Evolutionary conservation across 1,284 basidiomycete species (phyloP).

Genomic region (Ustilago vetiveriae): DNA sequence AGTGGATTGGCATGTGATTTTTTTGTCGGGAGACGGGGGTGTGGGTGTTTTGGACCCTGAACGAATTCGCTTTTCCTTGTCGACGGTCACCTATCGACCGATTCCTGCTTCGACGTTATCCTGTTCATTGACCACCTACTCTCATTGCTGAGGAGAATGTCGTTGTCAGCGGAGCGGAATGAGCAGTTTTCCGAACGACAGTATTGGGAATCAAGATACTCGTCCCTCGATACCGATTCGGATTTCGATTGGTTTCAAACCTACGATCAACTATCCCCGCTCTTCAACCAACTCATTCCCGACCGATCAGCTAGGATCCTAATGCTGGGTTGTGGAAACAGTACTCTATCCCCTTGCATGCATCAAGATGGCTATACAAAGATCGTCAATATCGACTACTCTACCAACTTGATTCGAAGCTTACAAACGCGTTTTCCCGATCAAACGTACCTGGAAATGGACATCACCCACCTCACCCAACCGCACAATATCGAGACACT

Average conservation of each 20-base stretch:
- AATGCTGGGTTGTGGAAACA: conserved; percentile 65
- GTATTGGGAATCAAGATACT: conserved; percentile 62
- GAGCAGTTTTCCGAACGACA: conserved; percentile 52
- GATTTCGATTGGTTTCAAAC: conserved; percentile 65
- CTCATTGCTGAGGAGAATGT: too few relatives aligned
- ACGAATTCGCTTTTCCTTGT: too few relatives aligned
- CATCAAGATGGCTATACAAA: conserved; percentile 43
- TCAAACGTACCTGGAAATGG: conserved; percentile 53
- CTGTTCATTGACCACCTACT: too few relatives aligned
- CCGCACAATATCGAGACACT: conserved; percentile 28
- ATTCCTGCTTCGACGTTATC: too few relatives aligned
- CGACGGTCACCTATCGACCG: too few relatives aligned
- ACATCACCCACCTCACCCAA: conserved; percentile 54
- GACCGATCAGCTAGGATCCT: conserved; percentile 46
- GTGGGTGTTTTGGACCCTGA: too few relatives aligned
- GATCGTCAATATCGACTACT: conserved; percentile 60
- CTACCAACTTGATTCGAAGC: conserved; percentile 45
- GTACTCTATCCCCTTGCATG: conserved; percentile 57
- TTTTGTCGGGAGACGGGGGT: too few relatives aligned
- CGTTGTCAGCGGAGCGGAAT: conserved; percentile 42
- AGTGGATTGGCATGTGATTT: too few relatives aligned
- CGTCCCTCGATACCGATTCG: conserved; percentile 29
- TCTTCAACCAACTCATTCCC: conserved; percentile 54
- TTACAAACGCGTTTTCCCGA: conserved; percentile 47
- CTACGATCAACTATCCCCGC: too few relatives aligned